phyloP scores from a whole-genome alignment of 192 early-diverging fungal genomes.

The Coemansia sp. region DNA sequence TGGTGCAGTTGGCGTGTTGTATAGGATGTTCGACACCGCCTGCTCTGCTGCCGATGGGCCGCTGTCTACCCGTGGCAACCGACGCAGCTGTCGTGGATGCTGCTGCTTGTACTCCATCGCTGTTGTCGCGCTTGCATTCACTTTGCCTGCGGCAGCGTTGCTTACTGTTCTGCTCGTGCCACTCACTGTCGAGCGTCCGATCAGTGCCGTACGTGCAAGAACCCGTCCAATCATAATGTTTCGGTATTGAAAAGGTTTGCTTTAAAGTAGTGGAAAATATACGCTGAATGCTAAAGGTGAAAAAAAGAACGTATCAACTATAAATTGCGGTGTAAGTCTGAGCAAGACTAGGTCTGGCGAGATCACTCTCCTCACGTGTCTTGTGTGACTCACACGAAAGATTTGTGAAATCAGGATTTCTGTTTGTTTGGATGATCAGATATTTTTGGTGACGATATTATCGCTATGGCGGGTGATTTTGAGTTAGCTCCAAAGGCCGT shows the following conservation, averaged over 20 bases:
- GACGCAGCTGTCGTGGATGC: constrained; percentile 52
- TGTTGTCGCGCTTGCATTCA: constrained; percentile 50
- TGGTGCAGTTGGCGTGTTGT: constrained; percentile 85
- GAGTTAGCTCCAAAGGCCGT: too few species aligned
- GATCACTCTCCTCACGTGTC: too few species aligned
- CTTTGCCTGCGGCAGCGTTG: constrained; percentile 22
- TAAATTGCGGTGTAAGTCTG: background rate
- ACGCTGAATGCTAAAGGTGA: background rate
- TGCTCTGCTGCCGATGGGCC: constrained; percentile 79
- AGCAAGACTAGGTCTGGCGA: too few species aligned
- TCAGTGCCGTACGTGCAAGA: constrained; percentile 6
- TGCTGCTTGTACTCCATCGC: constrained; percentile 56
- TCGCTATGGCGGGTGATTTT: too few species aligned
- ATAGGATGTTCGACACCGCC: constrained; percentile 95
- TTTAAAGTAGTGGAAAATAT: background rate
- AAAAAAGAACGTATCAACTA: background rate
- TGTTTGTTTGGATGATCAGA: too few species aligned
- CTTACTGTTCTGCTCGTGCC: constrained; percentile 21
- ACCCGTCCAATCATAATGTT: constrained; percentile 24
- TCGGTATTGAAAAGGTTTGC: background rate
- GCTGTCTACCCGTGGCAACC: constrained; percentile 45
- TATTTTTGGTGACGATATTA: too few species aligned
- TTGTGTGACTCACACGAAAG: too few species aligned
- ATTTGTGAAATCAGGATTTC: background rate
- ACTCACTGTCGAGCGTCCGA: background rate